Conservation (phyloP, 2,329 filamentous ascomycete genomes). For the Aspergillus sp. region DNA sequence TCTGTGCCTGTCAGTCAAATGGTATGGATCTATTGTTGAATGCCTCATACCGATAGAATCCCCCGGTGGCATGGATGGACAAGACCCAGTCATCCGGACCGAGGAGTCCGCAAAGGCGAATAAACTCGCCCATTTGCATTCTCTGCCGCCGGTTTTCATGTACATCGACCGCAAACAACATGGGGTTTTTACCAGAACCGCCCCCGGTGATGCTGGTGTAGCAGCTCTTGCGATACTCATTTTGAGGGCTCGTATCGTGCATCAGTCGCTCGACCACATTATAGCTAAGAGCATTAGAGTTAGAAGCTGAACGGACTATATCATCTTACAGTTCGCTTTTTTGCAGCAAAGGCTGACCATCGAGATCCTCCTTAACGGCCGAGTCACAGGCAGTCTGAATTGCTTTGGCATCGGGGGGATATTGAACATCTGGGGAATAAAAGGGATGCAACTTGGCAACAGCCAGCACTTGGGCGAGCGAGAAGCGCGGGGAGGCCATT, state of each 20-base stretch:
- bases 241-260: conserved; percentile 26
- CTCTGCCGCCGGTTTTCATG: conserved; percentile 41
- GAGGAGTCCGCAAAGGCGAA: conserved; percentile 26
- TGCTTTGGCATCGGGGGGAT: conserved; percentile 23
- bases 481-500: too few relatives aligned
- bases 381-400: conserved; percentile 1
- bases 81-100: conserved; percentile 36
- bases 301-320: neutral
- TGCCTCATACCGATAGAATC: conserved; percentile 34
- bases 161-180: conserved; percentile 40
- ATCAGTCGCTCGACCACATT: conserved; percentile 29
- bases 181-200: conserved; percentile 22
- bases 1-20: too few relatives aligned
- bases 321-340: too few relatives aligned
- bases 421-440: conserved; percentile 20
- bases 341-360: neutral
- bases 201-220: conserved; percentile 43
- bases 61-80: conserved; percentile 31
- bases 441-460: conserved; percentile 35
- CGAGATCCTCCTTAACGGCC: conserved; percentile 2
- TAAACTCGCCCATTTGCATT: conserved; percentile 26
- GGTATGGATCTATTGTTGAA: too few relatives aligned
- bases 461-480: conserved; percentile 31
- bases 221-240: conserved; percentile 32
- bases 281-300: conserved; percentile 26